phyloP scores from a whole-genome alignment of 1,139 yeast genomes.

The Candida sojae region DNA sequence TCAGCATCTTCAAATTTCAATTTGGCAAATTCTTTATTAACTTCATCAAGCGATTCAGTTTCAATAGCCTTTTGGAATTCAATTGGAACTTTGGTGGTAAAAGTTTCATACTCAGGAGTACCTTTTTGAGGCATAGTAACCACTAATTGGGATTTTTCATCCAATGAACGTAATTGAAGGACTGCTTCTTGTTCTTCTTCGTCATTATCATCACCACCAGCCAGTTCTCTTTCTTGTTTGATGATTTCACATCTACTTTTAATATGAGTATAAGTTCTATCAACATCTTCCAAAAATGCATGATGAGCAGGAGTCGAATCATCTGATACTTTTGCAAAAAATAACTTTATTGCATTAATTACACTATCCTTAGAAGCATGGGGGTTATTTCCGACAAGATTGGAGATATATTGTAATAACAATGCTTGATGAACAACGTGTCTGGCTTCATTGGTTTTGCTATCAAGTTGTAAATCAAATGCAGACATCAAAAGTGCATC shows the following conservation, averaged over 20 bases:
- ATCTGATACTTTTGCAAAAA: constrained; percentile 64
- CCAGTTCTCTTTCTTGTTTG: constrained; percentile 43
- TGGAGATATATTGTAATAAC: constrained; percentile 73
- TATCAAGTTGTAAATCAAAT: constrained; percentile 76
- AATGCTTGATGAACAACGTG: constrained; percentile 79
- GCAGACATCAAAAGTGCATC: constrained; percentile 94
- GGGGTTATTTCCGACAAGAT: constrained; percentile 46
- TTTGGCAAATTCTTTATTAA: constrained; percentile 80
- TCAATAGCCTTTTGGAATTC: constrained; percentile 76
- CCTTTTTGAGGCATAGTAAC: constrained; percentile 68
- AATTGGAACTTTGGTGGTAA: constrained; percentile 54
- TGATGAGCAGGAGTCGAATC: constrained; percentile 57
- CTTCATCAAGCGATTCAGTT: constrained; percentile 71
- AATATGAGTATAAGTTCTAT: constrained; percentile 71
- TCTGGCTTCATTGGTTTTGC: constrained; percentile 52
- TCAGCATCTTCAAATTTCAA: constrained; percentile 83
- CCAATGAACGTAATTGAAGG: constrained; percentile 86
- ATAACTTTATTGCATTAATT: constrained; percentile 63
- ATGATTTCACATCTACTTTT: constrained; percentile 71
- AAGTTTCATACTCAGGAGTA: constrained; percentile 56
- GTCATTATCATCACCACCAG: constrained; percentile 24
- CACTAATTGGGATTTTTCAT: constrained; percentile 74
- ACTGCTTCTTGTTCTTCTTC: constrained; percentile 74
- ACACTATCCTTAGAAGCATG: constrained; percentile 31
- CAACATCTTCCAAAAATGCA: constrained; percentile 74